These are phyloP conservation scores for Trametes versicolor DNA, from an alignment of 1,284 basidiomycete genomes.

Conservation along the genomic window DNA sequence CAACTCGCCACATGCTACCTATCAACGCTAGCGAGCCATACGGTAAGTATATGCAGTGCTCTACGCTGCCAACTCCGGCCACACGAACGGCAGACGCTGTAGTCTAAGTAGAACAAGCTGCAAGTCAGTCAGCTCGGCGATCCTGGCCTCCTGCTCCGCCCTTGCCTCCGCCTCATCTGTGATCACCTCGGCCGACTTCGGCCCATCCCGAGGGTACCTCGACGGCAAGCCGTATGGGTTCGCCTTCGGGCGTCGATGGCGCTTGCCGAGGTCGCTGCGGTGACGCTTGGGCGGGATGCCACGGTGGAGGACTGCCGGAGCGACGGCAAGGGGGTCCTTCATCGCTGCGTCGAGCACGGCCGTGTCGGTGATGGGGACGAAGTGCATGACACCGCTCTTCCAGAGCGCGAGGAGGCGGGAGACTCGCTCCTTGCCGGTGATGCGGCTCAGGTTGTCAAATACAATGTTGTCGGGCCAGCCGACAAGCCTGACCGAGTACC, in stretches of 20 bases:
- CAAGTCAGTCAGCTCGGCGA: too few species aligned
- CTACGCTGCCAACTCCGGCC: too few species aligned
- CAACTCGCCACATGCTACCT: too few species aligned
- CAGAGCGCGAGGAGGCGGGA: neutral
- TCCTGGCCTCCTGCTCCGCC: slow-evolving; percentile 3
- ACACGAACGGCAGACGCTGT: too few species aligned
- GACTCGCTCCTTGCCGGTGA: neutral
- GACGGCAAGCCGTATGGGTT: neutral
- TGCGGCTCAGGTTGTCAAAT: neutral
- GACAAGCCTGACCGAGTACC: neutral
- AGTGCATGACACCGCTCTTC: neutral
- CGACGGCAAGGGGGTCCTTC: neutral
- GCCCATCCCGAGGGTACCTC: neutral
- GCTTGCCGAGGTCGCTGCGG: neutral
- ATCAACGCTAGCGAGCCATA: too few species aligned
- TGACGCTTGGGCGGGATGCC: neutral
- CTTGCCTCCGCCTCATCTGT: neutral
- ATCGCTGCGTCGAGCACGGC: neutral
- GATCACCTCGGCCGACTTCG: neutral
- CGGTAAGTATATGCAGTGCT: too few species aligned
- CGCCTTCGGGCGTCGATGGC: neutral
- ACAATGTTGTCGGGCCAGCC: neutral
- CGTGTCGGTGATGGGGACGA: neutral
- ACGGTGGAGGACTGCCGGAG: neutral
- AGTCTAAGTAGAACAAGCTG: too few species aligned